These are phyloP conservation scores for Hordeum marinum DNA, from an alignment of 176 grass and related monocot species.

Conservation along the genomic window DNA sequence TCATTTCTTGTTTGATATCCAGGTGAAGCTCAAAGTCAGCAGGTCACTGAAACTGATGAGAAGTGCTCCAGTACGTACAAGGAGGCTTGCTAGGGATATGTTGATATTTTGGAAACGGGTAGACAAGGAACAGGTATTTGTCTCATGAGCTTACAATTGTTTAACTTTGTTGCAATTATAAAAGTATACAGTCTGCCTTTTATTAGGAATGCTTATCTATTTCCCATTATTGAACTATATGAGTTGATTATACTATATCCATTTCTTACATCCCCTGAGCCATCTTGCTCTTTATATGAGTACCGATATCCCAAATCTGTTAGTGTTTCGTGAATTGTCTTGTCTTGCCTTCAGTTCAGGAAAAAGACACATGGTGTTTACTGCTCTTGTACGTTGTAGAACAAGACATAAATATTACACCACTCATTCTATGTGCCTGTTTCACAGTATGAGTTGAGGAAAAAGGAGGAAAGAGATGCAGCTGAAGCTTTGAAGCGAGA, in stretches of 20 bases:
- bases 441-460: conserved; percentile 83
- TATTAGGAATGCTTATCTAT: conserved; percentile 15
- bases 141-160: background rate
- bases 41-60: conserved; percentile 95
- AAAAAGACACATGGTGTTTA: background rate
- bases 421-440: background rate
- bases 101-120: conserved; percentile 97
- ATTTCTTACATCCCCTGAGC: background rate
- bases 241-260: background rate
- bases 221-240: background rate
- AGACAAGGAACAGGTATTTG: conserved; percentile 94
- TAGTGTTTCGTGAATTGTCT: background rate
- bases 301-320: background rate
- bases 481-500: conserved; percentile 96
- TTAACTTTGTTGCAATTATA: background rate
- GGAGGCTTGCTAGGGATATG: conserved; percentile 95
- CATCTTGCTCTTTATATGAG: background rate
- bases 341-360: background rate
- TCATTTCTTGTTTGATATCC: conserved; percentile 29
- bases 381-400: background rate
- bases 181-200: background rate
- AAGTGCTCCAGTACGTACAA: conserved; percentile 81
- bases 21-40: conserved; percentile 96
- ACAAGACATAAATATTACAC: background rate
- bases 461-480: conserved; percentile 92